Percentiles rank a stretch among this genome's conserved stretches.
Evolutionary conservation across 1,284 basidiomycete genomes (phyloP).

Genomic region (Tylopilus orsonianus): DNA sequence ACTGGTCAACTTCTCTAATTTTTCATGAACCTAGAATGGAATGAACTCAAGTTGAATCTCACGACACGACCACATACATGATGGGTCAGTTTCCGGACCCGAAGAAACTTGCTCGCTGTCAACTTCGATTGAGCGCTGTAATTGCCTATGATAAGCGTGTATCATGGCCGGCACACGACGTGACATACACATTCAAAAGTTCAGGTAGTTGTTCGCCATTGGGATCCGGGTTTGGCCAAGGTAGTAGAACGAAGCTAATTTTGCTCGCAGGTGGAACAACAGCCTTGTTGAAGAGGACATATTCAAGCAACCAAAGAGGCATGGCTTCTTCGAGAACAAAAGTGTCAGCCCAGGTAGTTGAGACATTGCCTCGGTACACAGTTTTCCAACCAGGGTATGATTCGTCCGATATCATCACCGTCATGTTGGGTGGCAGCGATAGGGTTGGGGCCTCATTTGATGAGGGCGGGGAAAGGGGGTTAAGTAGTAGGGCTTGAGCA

Average conservation of each 20-base stretch:
- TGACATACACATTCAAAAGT: constrained; percentile 51
- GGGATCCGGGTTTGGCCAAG: constrained; percentile 61
- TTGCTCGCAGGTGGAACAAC: constrained; percentile 56
- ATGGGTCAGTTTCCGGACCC: constrained; percentile 78
- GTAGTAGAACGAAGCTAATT: constrained; percentile 85
- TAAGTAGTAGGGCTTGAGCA: constrained; percentile 65
- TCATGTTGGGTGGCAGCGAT: constrained; percentile 61
- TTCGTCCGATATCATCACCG: constrained; percentile 84
- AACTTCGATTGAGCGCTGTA: constrained; percentile 76
- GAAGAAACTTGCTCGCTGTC: constrained; percentile 83
- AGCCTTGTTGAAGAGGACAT: constrained; percentile 71
- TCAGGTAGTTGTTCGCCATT: constrained; percentile 66
- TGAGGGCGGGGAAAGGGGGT: constrained; percentile 69
- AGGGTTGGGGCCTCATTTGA: constrained; percentile 74
- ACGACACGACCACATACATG: constrained; percentile 59
- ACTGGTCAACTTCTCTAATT: constrained; percentile 64
- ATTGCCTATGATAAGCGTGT: constrained; percentile 13
- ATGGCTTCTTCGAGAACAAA: constrained; percentile 72
- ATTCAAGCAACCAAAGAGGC: constrained; percentile 90
- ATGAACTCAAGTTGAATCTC: constrained; percentile 10
- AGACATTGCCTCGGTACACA: constrained; percentile 74
- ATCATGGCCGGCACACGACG: neutral
- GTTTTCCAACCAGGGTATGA: constrained; percentile 76
- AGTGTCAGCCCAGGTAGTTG: constrained; percentile 63
- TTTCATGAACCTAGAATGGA: constrained; percentile 73